Percentiles rank a stretch among this genome's conserved stretches.
Evolutionary conservation across 2,329 filamentous ascomycete species (phyloP).

Genomic region (Pseudogymnoascus sp.): DNA sequence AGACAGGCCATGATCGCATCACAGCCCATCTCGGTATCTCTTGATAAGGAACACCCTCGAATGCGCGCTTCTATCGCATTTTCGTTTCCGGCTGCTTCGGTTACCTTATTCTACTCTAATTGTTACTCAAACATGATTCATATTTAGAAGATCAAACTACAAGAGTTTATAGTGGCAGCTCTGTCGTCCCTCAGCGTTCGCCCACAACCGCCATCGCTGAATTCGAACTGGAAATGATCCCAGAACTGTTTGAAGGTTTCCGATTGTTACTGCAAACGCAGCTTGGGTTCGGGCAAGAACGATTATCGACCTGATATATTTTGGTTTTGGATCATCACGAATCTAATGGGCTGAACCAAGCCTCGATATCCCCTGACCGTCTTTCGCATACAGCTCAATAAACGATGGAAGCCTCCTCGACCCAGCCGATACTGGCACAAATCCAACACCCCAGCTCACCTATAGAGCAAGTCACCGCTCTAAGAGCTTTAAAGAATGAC

Average conservation of each 20-base stretch:
- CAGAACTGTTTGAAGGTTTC: neutral
- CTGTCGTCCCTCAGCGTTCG: neutral
- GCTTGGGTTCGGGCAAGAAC: neutral
- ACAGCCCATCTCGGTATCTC: neutral
- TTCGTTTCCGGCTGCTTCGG: neutral
- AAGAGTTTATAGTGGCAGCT: neutral
- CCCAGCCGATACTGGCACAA: constrained; percentile 46
- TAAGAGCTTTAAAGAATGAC: constrained; percentile 77
- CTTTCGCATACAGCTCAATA: neutral
- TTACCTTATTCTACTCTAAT: neutral
- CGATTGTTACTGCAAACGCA: neutral
- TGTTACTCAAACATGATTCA: neutral
- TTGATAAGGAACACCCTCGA: constrained; percentile 4
- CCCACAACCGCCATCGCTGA: neutral
- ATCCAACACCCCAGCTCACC: constrained; percentile 45
- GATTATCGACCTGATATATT: neutral
- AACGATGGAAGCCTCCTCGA: constrained; percentile 29
- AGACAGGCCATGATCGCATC: constrained; percentile 5
- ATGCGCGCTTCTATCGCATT: neutral
- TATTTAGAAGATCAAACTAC: neutral
- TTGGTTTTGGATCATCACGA: neutral
- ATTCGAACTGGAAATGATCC: neutral
- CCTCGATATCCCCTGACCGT: neutral
- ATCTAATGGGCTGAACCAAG: constrained; percentile 6
- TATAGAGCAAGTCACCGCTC: constrained; percentile 47